Base-by-base conservation (phyloP, 2,329 filamentous ascomycete species). In the Calonectria multiphialidica region DNA sequence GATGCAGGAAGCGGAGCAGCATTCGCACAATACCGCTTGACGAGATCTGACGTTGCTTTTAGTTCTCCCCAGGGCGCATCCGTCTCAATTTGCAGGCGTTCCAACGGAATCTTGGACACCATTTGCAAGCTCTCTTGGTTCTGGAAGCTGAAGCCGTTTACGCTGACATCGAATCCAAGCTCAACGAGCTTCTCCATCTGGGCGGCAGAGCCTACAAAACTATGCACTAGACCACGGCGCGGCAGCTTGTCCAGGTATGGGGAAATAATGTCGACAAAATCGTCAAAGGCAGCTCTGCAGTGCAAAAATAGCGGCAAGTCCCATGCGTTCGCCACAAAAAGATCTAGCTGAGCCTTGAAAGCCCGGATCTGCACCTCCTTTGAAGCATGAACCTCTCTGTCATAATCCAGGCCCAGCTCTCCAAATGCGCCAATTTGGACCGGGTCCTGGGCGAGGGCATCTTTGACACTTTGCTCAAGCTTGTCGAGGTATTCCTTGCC, bases 361-460 rank as follows among this genome's bases (percentile, higher is more conserved):
- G 78, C 75, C 10, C 72, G 65, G 35, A 72, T 74, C 70, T 80
- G 78, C 30, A 77, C 73, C 1, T 80, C 77, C 37, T 86, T 87
- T 13, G 83, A 78, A 0, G 86, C 86, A 3, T 84, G 82, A 0
- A 83, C 80, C 4, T 88, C 80, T 5, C 86, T 82, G 45, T 88
- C 87, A 49, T 88, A 89, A 63, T 89, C 88, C 1, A 89, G 80
- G 0, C 87, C 87, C 2, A 89, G 79, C 61, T 89, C 87, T 2
- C 87, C 88, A 69, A 86, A 88, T 1, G 87, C 87, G 0, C 82
- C 83, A 2, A 89, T 75, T 2, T 83, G 79, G 74, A 77, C 72
- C 0, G 75, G 64, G 1, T 79, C 49, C 18, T 81, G 75, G 1
- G 76, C 71, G 2, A 82, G 72, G 0, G 80, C 78, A 12, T 67